phyloP scores from a whole-genome alignment of 768 basidiomycete genomes.

The Termitomyces sp. region DNA sequence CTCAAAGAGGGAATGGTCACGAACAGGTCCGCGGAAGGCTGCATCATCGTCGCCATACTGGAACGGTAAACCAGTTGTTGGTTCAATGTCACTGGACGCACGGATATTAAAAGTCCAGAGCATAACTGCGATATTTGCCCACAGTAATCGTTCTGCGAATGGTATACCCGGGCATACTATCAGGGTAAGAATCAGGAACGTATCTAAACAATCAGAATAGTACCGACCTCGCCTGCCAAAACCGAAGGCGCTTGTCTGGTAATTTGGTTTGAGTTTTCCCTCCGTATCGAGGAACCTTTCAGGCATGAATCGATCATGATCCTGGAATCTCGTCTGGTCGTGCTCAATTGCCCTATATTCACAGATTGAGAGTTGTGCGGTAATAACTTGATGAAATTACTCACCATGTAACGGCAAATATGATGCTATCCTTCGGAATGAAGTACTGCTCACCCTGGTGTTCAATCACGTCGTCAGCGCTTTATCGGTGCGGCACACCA shows the following conservation, averaged over 20 bases:
- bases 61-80: neutral
- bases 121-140: neutral
- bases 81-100: neutral
- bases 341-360: neutral
- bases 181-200: neutral
- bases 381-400: neutral
- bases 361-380: neutral
- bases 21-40: neutral
- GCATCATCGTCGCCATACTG: neutral
- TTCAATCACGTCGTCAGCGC: neutral
- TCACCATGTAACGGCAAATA: neutral
- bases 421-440: neutral
- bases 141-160: neutral
- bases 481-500: neutral
- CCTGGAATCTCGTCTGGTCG: neutral
- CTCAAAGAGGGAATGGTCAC: neutral
- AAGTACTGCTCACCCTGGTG: neutral
- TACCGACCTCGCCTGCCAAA: neutral
- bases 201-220: neutral
- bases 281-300: neutral
- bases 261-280: neutral
- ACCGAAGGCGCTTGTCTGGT: neutral
- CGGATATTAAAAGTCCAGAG: neutral
- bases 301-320: neutral
- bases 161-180: neutral